A percentile compares a stretch with the other conserved stretches of the same genome.
Conservation (phyloP, 805 yeast species). For the Starmerella roubikii region DNA sequence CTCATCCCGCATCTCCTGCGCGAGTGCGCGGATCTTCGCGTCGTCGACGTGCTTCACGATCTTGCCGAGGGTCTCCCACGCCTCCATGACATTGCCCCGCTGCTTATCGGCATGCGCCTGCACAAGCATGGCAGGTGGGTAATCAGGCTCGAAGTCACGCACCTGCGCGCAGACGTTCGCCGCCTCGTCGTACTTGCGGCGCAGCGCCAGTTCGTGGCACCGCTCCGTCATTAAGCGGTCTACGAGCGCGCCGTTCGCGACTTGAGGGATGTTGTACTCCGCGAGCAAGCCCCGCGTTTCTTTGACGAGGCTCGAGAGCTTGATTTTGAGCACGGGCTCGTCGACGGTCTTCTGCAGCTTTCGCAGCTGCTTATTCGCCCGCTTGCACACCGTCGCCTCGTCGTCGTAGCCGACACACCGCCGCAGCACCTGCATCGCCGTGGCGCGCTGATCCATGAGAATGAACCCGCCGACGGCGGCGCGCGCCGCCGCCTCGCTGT, state of each 20-base stretch:
- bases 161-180: slow-evolving; percentile 22
- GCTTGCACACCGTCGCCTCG: slow-evolving; percentile 49
- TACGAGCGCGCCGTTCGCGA: slow-evolving; percentile 15
- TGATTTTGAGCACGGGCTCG: slow-evolving; percentile 7
- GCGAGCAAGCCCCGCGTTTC: slow-evolving; percentile 8
- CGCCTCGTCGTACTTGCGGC: slow-evolving; percentile 20
- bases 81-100: slow-evolving; percentile 21
- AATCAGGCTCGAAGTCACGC: slow-evolving; percentile 21
- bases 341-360: slow-evolving; percentile 21
- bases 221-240: slow-evolving; percentile 15
- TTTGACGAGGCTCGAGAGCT: slow-evolving; percentile 7
- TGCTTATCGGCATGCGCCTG: slow-evolving; percentile 21
- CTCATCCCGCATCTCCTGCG: slow-evolving; percentile 20
- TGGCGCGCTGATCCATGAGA: slow-evolving; percentile 35
- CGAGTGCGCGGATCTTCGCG: slow-evolving; percentile 13
- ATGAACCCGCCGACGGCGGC: slow-evolving; percentile 35
- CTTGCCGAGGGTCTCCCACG: slow-evolving; percentile 16
- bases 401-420: slow-evolving; percentile 68
- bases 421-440: slow-evolving; percentile 39
- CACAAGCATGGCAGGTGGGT: slow-evolving; percentile 21
- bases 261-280: slow-evolving; percentile 9
- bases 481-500: slow-evolving; percentile 22
- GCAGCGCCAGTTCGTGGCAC: slow-evolving; percentile 20
- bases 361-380: slow-evolving; percentile 23
- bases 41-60: slow-evolving; percentile 14